phyloP scores from a whole-genome alignment of 2,329 filamentous ascomycete species.

The Pleurostoma richardsiae region DNA sequence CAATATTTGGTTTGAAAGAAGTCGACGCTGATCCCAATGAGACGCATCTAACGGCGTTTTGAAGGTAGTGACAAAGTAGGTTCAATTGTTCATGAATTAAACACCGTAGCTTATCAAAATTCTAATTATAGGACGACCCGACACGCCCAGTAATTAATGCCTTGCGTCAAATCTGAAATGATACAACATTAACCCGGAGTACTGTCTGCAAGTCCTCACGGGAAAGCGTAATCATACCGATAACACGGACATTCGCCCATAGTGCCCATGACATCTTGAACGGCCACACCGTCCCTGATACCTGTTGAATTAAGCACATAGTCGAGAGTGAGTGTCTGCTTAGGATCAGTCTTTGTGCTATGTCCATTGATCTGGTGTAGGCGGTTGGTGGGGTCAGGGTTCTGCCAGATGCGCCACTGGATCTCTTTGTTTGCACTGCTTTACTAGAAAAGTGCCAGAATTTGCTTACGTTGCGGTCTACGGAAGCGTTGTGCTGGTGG shows the following conservation, averaged over 20 bases:
- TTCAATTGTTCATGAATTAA: no score
- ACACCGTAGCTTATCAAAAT: not conserved
- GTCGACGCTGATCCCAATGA: no score
- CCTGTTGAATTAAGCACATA: slow-evolving; percentile 9
- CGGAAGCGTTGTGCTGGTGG: slow-evolving; percentile 26
- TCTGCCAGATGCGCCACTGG: slow-evolving; percentile 24
- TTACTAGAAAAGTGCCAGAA: not conserved
- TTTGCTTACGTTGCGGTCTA: slow-evolving; percentile 19
- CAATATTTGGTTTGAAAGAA: no score
- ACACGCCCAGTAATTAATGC: not conserved
- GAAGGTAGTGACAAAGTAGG: no score
- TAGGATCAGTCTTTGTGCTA: not conserved
- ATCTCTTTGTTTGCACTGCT: not conserved
- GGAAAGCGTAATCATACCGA: not conserved
- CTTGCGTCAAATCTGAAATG: not conserved
- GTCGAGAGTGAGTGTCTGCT: slow-evolving; percentile 5
- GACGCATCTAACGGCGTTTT: no score
- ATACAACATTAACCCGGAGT: not conserved
- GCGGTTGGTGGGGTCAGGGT: slow-evolving; percentile 8
- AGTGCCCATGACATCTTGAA: slow-evolving; percentile 11
- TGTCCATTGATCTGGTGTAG: slow-evolving; percentile 8
- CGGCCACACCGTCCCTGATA: slow-evolving; percentile 2
- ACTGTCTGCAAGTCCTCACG: not conserved
- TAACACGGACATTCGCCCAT: slow-evolving; percentile 11
- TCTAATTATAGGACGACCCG: not conserved